These are phyloP conservation scores for Gymnopilus junonius DNA, from an alignment of 768 basidiomycete species.

Conservation along the genomic window DNA sequence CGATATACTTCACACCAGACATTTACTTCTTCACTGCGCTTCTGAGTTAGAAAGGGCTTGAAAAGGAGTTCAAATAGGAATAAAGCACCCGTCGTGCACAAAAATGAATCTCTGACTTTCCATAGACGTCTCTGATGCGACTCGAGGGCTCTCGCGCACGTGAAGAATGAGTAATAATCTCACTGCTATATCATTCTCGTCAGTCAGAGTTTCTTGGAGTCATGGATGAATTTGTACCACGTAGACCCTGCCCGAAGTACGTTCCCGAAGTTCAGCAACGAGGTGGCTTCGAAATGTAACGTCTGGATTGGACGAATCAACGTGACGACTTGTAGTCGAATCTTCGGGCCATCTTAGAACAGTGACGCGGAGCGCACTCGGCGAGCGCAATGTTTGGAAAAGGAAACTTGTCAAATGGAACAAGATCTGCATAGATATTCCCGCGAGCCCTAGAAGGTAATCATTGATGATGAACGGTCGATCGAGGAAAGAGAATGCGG, in stretches of 20 bases:
- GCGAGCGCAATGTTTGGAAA: neutral
- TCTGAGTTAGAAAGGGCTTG: neutral
- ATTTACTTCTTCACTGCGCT: neutral
- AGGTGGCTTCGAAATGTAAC: neutral
- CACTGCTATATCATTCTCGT: neutral
- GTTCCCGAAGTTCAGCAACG: neutral
- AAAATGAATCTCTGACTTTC: neutral
- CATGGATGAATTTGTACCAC: neutral
- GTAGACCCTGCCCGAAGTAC: neutral
- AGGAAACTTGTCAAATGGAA: conserved; percentile 1
- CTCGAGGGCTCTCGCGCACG: neutral
- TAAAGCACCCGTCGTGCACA: neutral
- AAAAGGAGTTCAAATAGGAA: neutral
- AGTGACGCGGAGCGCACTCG: neutral
- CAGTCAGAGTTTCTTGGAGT: neutral
- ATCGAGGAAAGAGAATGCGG: neutral
- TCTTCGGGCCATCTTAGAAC: neutral
- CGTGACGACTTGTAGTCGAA: neutral
- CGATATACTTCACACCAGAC: neutral
- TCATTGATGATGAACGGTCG: neutral
- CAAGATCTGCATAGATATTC: neutral
- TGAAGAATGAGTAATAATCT: neutral
- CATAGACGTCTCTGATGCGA: neutral
- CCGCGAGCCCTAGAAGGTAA: neutral
- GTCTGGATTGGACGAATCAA: neutral